Percentiles rank a stretch among this genome's conserved stretches.
Evolutionary conservation across 2,329 filamentous ascomycete genomes (phyloP).

Genomic region (Xylariaceae sp.): DNA sequence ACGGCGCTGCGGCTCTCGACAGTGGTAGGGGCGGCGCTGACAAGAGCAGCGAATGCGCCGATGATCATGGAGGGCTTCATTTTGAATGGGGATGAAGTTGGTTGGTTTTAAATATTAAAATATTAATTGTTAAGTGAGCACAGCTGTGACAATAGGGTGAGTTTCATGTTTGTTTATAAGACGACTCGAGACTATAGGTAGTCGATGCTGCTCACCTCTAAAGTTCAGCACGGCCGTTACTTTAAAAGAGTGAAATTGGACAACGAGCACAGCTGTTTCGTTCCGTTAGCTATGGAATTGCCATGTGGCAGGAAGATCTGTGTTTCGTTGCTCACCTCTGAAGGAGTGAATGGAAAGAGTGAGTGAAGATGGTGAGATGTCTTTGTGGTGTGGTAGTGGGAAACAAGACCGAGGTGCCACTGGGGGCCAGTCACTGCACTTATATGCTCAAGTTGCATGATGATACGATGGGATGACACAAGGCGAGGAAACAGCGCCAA

Average conservation of each 20-base stretch:
- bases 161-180: neutral
- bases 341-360: constrained; percentile 44
- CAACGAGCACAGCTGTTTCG: constrained; percentile 47
- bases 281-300: constrained; percentile 21
- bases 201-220: constrained; percentile 33
- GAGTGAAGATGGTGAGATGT: constrained; percentile 34
- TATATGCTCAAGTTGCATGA: constrained; percentile 36
- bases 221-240: constrained; percentile 36
- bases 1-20: constrained; percentile 26
- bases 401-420: constrained; percentile 23
- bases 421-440: constrained; percentile 27
- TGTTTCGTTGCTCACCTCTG: constrained; percentile 40
- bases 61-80: constrained; percentile 51
- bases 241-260: constrained; percentile 43
- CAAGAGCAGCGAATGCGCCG: constrained; percentile 44
- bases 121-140: constrained; percentile 40
- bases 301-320: constrained; percentile 1
- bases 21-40: constrained; percentile 40
- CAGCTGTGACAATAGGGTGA: constrained; percentile 34
- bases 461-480: constrained; percentile 24
- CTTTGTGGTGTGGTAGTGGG: constrained; percentile 35
- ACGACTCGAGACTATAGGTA: neutral
- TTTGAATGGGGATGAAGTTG: constrained; percentile 33
- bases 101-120: constrained; percentile 33
- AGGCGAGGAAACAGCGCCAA: constrained; percentile 29